Evolutionary conservation across 768 basidiomycete species (phyloP).

Genomic region (Mycena maculata): DNA sequence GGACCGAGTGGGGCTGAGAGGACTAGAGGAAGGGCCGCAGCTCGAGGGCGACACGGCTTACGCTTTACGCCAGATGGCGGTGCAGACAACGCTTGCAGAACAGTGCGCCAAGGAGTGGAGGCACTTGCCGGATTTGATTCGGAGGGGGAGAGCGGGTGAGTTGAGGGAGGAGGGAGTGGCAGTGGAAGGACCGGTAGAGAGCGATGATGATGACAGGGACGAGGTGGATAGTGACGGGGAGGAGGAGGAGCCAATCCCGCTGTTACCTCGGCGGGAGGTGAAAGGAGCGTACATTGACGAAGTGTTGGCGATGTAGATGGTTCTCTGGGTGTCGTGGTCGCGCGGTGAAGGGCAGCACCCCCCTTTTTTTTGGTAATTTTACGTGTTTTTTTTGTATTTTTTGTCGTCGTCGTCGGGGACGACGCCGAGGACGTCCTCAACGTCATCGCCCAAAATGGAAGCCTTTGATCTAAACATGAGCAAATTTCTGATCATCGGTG

Average conservation of each 20-base stretch:
- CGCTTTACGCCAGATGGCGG: conserved; percentile 16
- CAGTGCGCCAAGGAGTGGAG: neutral
- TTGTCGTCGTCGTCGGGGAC: neutral
- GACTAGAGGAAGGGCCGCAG: neutral
- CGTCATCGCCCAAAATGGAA: neutral
- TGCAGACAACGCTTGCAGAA: neutral
- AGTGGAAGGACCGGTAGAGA: too few relatives aligned
- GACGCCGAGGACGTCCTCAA: neutral
- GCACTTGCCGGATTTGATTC: neutral
- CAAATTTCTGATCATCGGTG: too few relatives aligned
- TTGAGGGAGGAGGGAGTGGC: too few relatives aligned
- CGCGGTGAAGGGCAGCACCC: neutral
- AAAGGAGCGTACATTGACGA: conserved; percentile 7
- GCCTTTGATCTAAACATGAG: neutral
- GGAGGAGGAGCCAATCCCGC: neutral
- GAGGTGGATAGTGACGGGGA: neutral
- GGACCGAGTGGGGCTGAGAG: neutral
- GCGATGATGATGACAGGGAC: neutral
- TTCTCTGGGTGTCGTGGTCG: too few relatives aligned
- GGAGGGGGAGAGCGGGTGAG: neutral
- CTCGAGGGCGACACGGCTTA: conserved; percentile 27
- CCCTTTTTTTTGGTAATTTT: neutral
- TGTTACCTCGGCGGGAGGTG: neutral
- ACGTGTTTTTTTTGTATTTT: neutral
- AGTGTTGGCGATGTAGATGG: neutral